A percentile compares a stretch with the other conserved stretches of the same genome.
These are phyloP conservation scores for Casuarina cunninghamiana DNA, from an alignment of 306 rosid genomes.

Conservation along the genomic window DNA sequence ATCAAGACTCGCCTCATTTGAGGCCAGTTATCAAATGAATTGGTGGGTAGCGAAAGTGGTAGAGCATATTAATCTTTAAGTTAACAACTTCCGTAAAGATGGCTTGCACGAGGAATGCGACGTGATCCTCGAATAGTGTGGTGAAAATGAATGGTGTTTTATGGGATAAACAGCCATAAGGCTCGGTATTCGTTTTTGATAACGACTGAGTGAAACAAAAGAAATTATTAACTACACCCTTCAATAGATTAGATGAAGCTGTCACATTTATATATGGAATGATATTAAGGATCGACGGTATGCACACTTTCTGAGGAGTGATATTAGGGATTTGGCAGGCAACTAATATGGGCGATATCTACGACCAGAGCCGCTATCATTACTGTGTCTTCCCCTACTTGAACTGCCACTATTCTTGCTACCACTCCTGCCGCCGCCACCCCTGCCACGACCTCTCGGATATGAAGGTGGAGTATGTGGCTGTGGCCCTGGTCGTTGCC, in stretches of 20 bases:
- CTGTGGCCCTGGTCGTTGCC: slow-evolving; percentile 94
- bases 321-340: background rate
- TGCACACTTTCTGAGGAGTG: slow-evolving; percentile 1
- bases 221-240: slow-evolving; percentile 15
- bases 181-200: background rate
- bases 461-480: slow-evolving; percentile 53
- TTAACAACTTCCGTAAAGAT: no score
- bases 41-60: no score
- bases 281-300: slow-evolving; percentile 10
- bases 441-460: slow-evolving; percentile 57
- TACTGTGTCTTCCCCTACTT: slow-evolving; percentile 63
- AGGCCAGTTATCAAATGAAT: no score
- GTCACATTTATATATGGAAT: background rate
- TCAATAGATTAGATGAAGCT: slow-evolving; percentile 11
- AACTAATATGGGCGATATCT: slow-evolving; percentile 82
- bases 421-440: slow-evolving; percentile 49
- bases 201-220: slow-evolving; percentile 18
- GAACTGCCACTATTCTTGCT: slow-evolving; percentile 53
- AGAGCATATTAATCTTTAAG: no score
- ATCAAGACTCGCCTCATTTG: no score
- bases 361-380: slow-evolving; percentile 67
- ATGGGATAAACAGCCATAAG: no score
- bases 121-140: no score
- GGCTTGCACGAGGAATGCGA: no score
- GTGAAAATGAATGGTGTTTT: no score